These are phyloP conservation scores for Fomitopsis betulina DNA, from an alignment of 1,284 basidiomycete species.

Conservation along the genomic window DNA sequence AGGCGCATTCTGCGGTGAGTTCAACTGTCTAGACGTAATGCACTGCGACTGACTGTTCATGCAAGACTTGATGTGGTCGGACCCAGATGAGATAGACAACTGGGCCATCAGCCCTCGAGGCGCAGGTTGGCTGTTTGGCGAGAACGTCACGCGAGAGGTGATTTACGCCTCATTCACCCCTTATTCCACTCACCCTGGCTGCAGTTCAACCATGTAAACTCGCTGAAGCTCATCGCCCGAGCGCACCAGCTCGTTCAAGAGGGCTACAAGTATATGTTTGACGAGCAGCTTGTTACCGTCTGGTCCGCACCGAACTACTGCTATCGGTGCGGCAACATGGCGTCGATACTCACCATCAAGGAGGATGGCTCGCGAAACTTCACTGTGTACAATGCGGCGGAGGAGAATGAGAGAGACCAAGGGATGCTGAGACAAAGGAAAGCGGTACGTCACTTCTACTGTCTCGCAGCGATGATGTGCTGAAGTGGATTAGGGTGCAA, in stretches of 20 bases:
- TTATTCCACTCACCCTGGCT: not conserved
- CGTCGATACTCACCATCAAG: slow-evolving; percentile 69
- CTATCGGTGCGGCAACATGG: slow-evolving; percentile 81
- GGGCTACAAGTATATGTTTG: slow-evolving; percentile 98
- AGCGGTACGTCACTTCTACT: slow-evolving; percentile 42
- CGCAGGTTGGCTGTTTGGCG: slow-evolving; percentile 95
- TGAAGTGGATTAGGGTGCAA: not conserved
- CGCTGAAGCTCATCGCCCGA: slow-evolving; percentile 79
- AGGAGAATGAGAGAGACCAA: slow-evolving; percentile 81
- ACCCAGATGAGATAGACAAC: slow-evolving; percentile 92
- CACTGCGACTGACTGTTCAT: not conserved
- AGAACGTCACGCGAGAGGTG: slow-evolving; percentile 81
- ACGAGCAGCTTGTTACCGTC: slow-evolving; percentile 90
- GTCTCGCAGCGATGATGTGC: not conserved
- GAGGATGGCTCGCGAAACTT: slow-evolving; percentile 65
- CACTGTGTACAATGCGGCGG: slow-evolving; percentile 79
- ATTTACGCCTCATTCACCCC: slow-evolving; percentile 13
- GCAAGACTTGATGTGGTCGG: slow-evolving; percentile 95
- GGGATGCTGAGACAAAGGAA: slow-evolving; percentile 55
- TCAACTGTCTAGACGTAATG: not conserved
- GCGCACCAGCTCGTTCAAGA: slow-evolving; percentile 97
- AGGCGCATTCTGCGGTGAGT: slow-evolving; percentile 91
- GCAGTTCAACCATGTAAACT: slow-evolving; percentile 92
- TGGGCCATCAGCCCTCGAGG: slow-evolving; percentile 96
- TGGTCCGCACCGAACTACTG: slow-evolving; percentile 99